These are phyloP conservation scores for Cadophora malorum DNA, from an alignment of 2,329 filamentous ascomycete species.

Conservation along the genomic window DNA sequence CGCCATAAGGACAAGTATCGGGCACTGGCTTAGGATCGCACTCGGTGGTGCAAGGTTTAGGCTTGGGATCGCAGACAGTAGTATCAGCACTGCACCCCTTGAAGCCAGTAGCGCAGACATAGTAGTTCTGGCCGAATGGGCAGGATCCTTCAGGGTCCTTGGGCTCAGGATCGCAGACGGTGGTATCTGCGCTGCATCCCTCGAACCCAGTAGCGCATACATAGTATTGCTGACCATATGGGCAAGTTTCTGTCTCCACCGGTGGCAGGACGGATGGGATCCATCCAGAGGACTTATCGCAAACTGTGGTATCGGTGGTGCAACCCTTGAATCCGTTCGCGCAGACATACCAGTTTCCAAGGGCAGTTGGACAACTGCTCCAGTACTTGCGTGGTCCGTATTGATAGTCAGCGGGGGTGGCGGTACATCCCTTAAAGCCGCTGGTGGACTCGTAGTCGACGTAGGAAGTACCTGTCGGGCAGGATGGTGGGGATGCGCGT, in stretches of 20 bases:
- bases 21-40: neutral
- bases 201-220: conserved; percentile 7
- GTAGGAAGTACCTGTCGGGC: conserved; percentile 1
- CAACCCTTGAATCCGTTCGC: conserved; percentile 13
- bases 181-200: neutral
- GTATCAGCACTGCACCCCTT: neutral
- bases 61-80: conserved; percentile 4
- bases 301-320: neutral
- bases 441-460: neutral
- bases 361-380: neutral
- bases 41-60: too few relatives aligned
- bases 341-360: conserved; percentile 12
- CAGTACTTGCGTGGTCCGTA: conserved; percentile 7
- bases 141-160: neutral
- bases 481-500: neutral
- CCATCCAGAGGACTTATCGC: conserved; percentile 4
- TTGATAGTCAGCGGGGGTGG: neutral
- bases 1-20: neutral
- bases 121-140: too few relatives aligned
- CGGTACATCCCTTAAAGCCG: conserved; percentile 10
- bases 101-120: conserved; percentile 8
- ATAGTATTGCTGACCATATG: neutral
- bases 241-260: neutral
- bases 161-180: conserved; percentile 10
- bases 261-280: neutral